These are phyloP conservation scores for Cladophialophora bantiana DNA, from an alignment of 2,329 filamentous ascomycete genomes.

Conservation along the genomic window DNA sequence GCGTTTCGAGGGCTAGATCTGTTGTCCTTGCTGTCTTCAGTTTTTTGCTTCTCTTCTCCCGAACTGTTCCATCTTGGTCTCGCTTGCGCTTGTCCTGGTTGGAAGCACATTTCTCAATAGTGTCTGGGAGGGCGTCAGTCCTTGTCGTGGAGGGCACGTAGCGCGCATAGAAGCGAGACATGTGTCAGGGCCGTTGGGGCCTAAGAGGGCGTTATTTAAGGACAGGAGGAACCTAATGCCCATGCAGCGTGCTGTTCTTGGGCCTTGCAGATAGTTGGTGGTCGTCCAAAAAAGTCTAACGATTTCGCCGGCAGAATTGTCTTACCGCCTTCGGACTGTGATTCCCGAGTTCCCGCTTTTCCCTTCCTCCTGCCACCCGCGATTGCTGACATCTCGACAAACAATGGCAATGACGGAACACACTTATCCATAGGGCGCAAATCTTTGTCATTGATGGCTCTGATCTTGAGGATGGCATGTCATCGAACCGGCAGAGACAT, in stretches of 20 bases:
- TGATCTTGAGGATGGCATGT: not conserved
- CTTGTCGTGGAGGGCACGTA: constrained; percentile 51
- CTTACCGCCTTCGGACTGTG: constrained; percentile 18
- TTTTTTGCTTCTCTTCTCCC: constrained; percentile 48
- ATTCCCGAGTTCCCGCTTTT: constrained; percentile 1
- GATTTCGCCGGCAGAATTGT: constrained; percentile 23
- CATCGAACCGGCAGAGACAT: not conserved
- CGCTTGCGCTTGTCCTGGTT: constrained; percentile 41
- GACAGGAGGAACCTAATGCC: not conserved
- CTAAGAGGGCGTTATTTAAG: not conserved
- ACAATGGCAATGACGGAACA: not conserved
- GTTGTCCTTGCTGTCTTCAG: constrained; percentile 46
- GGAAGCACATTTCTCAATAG: not conserved
- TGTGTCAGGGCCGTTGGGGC: constrained; percentile 37
- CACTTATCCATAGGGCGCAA: not conserved
- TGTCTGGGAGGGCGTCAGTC: not conserved
- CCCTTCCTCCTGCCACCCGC: not conserved
- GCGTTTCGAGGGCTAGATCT: not conserved
- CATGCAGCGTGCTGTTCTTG: not conserved
- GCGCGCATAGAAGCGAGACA: constrained; percentile 57
- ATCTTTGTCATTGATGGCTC: not conserved
- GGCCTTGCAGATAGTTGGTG: not conserved
- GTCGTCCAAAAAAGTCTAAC: constrained; percentile 21
- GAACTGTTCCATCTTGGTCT: constrained; percentile 38
- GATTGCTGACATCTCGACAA: not conserved